phyloP scores from a whole-genome alignment of 257 asterid genomes.

The Penstemon newberryi region DNA sequence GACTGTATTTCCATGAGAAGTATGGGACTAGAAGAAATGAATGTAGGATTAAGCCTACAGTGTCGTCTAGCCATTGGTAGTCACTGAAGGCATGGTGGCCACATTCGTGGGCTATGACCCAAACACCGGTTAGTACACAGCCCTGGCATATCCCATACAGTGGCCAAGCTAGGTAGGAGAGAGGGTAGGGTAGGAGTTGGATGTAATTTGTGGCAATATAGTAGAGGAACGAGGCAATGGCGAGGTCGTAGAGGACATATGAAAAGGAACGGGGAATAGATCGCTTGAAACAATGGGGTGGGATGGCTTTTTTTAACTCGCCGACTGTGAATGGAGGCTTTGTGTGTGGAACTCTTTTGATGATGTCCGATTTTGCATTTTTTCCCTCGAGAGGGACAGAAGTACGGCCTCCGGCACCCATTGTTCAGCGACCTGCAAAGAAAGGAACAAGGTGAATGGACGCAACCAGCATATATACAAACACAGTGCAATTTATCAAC shows the following conservation, averaged over 20 bases:
- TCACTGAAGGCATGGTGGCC: conserved; percentile 22
- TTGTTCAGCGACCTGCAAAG: background rate
- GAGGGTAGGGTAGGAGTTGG: conserved; percentile 1
- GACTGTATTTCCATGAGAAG: conserved; percentile 23
- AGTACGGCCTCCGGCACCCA: conserved; percentile 20
- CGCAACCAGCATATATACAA: no score
- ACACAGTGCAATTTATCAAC: no score
- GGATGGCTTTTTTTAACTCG: conserved; percentile 21
- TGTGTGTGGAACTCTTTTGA: conserved; percentile 10
- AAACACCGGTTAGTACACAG: conserved; percentile 22
- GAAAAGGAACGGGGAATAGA: conserved; percentile 9
- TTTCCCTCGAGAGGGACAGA: background rate
- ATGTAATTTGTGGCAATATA: conserved; percentile 22
- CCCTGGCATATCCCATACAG: conserved; percentile 25
- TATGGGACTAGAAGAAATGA: conserved; percentile 24
- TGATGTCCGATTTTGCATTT: background rate
- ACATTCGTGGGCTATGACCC: conserved; percentile 23
- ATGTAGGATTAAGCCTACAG: conserved; percentile 22
- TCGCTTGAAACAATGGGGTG: conserved; percentile 19
- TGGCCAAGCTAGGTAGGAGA: conserved; percentile 16
- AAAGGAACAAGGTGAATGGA: no score
- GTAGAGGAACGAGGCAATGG: conserved; percentile 1
- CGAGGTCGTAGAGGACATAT: conserved; percentile 18
- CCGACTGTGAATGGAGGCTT: conserved; percentile 24
- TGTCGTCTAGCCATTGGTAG: conserved; percentile 26